Conservation (phyloP, 2,329 filamentous ascomycete species). For the Pseudogymnoascus sp. region DNA sequence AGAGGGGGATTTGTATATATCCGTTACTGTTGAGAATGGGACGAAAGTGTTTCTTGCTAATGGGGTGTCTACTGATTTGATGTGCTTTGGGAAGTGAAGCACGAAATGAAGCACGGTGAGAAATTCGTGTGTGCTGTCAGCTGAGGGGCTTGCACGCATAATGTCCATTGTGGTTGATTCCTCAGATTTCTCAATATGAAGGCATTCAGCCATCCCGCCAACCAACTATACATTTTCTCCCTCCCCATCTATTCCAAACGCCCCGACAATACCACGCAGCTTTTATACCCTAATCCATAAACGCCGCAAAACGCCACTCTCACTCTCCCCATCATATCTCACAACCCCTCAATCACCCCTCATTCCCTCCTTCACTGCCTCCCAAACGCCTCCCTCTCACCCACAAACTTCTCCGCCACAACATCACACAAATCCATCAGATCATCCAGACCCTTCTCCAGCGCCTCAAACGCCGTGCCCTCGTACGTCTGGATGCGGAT, state of each 20-base stretch:
- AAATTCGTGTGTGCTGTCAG: not conserved
- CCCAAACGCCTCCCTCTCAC: conserved; percentile 55
- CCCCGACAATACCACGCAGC: conserved; percentile 16
- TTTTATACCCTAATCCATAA: conserved; percentile 16
- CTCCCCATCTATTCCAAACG: conserved; percentile 15
- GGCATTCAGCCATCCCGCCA: not conserved
- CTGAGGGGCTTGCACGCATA: not conserved
- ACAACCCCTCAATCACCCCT: not conserved
- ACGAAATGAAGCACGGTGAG: not conserved
- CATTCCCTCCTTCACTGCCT: conserved; percentile 18
- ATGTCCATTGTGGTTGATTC: not conserved
- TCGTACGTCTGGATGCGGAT: conserved; percentile 94
- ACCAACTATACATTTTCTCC: conserved; percentile 27
- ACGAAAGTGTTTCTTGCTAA: not conserved
- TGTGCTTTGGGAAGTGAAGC: not conserved
- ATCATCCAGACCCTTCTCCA: conserved; percentile 85
- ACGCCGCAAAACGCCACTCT: conserved; percentile 25
- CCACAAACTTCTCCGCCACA: conserved; percentile 80
- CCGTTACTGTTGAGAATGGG: not conserved
- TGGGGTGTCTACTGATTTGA: not conserved
- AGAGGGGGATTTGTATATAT: not conserved
- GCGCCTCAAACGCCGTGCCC: conserved; percentile 70
- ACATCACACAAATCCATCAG: conserved; percentile 89
- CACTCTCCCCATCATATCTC: not conserved
- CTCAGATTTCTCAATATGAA: not conserved